phyloP scores from a whole-genome alignment of 148 eudicot species.

The Simmondsia chinensis region DNA sequence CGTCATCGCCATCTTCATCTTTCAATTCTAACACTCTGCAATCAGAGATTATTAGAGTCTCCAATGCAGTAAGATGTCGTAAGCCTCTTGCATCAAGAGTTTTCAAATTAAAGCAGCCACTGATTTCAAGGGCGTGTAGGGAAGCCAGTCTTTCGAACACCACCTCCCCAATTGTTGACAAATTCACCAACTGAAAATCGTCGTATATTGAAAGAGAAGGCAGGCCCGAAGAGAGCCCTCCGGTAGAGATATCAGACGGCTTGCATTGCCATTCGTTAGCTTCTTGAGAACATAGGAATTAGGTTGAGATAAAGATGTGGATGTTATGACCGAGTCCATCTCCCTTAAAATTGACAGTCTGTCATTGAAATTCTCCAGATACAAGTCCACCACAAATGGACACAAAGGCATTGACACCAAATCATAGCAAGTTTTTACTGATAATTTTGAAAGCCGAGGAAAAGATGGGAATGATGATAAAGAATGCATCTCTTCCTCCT shows the following conservation, averaged over 20 bases:
- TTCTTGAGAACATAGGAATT: background rate
- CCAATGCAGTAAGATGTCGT: background rate
- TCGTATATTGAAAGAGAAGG: rapidly evolving
- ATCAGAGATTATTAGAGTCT: background rate
- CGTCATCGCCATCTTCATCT: background rate
- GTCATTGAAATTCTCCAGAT: background rate
- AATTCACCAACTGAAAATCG: background rate
- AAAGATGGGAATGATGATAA: background rate
- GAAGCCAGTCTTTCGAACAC: background rate
- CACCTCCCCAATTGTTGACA: background rate
- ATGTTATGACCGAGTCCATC: background rate
- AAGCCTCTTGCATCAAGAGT: background rate
- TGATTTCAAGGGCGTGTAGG: background rate
- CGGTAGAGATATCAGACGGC: background rate
- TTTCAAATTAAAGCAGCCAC: background rate
- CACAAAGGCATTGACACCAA: slow-evolving; percentile 1
- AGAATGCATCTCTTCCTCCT: background rate
- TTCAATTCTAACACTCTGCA: background rate
- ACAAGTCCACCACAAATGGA: background rate
- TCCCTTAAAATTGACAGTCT: background rate
- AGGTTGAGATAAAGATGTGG: too few species aligned
- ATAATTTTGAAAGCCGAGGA: slow-evolving; percentile 4
- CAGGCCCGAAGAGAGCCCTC: background rate
- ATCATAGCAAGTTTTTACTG: slow-evolving; percentile 3
- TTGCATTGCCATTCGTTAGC: background rate